Evolutionary conservation across 208 protist species (phyloP).

Genomic region (Leishmania braziliensis): DNA sequence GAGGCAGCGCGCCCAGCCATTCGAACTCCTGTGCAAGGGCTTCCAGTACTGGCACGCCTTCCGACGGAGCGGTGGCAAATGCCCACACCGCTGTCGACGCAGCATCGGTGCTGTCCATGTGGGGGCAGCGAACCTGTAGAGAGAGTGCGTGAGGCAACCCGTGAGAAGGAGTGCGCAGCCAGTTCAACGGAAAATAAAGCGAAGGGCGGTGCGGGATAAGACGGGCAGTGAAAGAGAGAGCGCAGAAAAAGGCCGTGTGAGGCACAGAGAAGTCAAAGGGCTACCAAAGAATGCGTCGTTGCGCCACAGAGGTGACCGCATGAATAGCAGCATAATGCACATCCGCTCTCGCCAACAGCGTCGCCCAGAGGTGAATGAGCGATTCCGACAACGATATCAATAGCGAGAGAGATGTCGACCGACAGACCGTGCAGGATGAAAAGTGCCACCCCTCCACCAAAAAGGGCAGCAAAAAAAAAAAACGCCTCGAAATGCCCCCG

Average conservation of each 20-base stretch:
- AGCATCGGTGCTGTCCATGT: slow-evolving; percentile 5
- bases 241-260: neutral
- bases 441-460: neutral
- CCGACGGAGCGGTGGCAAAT: slow-evolving; percentile 1
- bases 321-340: neutral
- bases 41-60: slow-evolving; percentile 16
- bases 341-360: no score
- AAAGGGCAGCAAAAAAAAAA: neutral
- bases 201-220: neutral
- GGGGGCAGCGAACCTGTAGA: neutral
- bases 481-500: neutral
- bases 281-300: neutral
- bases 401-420: neutral
- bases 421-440: neutral
- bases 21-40: neutral
- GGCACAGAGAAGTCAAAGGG: neutral
- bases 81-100: slow-evolving; percentile 13
- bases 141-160: neutral
- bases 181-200: neutral
- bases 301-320: neutral
- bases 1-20: neutral
- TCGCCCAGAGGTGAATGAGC: neutral
- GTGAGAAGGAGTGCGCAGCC: neutral
- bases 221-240: neutral
- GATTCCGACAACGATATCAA: neutral